Evolutionary conservation across 2,329 filamentous ascomycete species (phyloP).

Genomic region (Pseudogymnoascus sp.): DNA sequence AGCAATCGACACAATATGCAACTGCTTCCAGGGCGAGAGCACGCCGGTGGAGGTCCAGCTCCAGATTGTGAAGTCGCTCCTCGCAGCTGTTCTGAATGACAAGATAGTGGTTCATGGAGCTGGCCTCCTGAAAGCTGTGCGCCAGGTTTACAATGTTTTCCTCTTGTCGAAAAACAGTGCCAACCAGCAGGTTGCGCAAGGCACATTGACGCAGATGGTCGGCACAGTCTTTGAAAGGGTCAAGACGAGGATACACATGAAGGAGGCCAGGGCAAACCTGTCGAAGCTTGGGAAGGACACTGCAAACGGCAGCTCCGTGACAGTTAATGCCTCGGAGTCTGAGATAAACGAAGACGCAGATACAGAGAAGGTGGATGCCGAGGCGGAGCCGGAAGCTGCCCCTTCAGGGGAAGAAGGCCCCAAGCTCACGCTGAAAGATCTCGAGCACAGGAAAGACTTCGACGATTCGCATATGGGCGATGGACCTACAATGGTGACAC

Average conservation of each 20-base stretch:
- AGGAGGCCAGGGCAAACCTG: slow-evolving; percentile 62
- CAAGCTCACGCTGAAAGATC: slow-evolving; percentile 58
- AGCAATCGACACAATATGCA: slow-evolving; percentile 98
- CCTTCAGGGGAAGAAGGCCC: slow-evolving; percentile 32
- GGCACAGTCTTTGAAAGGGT: slow-evolving; percentile 96
- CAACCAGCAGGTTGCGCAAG: slow-evolving; percentile 96
- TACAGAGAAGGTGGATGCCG: slow-evolving; percentile 15
- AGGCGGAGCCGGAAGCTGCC: slow-evolving; percentile 16
- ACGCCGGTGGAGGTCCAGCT: slow-evolving; percentile 88
- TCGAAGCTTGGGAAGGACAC: slow-evolving; percentile 24
- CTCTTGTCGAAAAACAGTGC: slow-evolving; percentile 85
- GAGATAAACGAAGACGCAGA: slow-evolving; percentile 19
- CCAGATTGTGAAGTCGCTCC: slow-evolving; percentile 93
- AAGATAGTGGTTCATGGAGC: slow-evolving; percentile 98
- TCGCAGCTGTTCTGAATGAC: slow-evolving; percentile 93
- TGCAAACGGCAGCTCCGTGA: slow-evolving; percentile 25
- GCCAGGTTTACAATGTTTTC: slow-evolving; percentile 98
- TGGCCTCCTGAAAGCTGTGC: slow-evolving; percentile 88
- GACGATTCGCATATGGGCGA: slow-evolving; percentile 57
- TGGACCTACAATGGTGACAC: slow-evolving; percentile 58
- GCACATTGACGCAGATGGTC: slow-evolving; percentile 96
- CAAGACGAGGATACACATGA: slow-evolving; percentile 75
- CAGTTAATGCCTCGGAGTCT: slow-evolving; percentile 25
- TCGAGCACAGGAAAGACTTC: slow-evolving; percentile 61
- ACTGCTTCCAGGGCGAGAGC: slow-evolving; percentile 95